A percentile compares a stretch with the other conserved stretches of the same genome.
Evolutionary conservation across 441 rosid species (phyloP).

Genomic region (Populus hybrid): DNA sequence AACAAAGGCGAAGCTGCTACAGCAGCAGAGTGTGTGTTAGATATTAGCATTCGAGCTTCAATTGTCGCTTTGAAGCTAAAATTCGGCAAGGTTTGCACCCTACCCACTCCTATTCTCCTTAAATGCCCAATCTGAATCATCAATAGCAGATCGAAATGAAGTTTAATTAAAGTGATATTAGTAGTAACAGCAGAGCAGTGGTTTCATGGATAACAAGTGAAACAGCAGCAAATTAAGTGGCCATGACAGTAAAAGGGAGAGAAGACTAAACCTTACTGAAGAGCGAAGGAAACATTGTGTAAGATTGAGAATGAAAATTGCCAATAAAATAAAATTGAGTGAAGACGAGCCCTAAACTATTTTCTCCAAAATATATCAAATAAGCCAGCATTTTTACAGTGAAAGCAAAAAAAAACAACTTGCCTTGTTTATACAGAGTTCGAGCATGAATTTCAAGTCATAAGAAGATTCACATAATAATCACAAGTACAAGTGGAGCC

Average conservation of each 20-base stretch:
- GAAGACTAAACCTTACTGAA: background rate
- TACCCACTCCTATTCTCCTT: background rate
- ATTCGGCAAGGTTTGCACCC: background rate
- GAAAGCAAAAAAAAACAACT: too few species aligned
- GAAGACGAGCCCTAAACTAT: background rate
- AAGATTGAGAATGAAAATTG: background rate
- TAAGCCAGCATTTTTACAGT: background rate
- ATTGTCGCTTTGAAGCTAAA: background rate
- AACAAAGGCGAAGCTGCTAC: too few species aligned
- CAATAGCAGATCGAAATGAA: background rate
- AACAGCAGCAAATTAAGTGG: background rate
- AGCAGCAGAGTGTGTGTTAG: too few species aligned
- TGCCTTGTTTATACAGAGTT: background rate
- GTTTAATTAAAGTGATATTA: background rate
- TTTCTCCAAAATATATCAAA: background rate
- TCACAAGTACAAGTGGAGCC: background rate
- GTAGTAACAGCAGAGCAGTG: background rate
- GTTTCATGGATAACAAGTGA: background rate
- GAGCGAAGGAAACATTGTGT: background rate
- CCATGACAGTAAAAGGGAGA: background rate
- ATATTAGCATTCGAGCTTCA: background rate
- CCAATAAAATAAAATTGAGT: background rate
- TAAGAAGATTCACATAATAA: background rate
- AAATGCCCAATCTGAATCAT: background rate
- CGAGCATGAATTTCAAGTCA: background rate